Base-by-base conservation (phyloP, 2,329 filamentous ascomycete genomes). In the Ceratocystis colombiana region DNA sequence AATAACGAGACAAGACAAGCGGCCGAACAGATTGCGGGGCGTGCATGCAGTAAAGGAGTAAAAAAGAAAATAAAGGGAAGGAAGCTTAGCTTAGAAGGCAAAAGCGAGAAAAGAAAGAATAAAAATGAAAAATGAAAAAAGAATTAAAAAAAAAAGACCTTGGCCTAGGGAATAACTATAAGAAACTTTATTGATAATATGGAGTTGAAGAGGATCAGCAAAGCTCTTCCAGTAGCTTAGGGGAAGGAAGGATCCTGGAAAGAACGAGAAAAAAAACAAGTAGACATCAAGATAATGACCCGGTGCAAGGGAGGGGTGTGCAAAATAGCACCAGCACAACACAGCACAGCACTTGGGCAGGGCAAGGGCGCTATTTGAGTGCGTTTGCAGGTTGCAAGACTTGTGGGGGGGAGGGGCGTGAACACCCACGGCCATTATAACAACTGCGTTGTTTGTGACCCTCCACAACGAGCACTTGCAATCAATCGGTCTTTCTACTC, bases 201-300 rank as follows among this genome's bases (percentile, higher is more conserved):
- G 61, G 46, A 45, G 33, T 63, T 63, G 41, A 48, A 63, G 61
- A 63, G 61, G 61, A 63, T 63, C 61, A 63, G 61, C 61, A 63
- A 63, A 63, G 61, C 61, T 63, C 61, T 63, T 63, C 61, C 28
- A 63, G 61, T 45, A 30, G 61, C 44, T 20, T 63, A 45, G 41
- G 33, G 44, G 41, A 48, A 30, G 61, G 44, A 63, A 6, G 25
- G 17, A 33, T 25, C 7, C 22, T 15, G 33, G 53, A 5, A 7
- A 57, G 53, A n/a, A 53, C 8, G 25, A 25, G 25, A 53, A 28
- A 53, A 50, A 50, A 50, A 50, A 50, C 46, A 50, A 25, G 20
- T 53, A 53, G 20, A 25, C 48, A 25, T 53, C 48, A 25, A 25
- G 48, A 53, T 53, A 53, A 53, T 53, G 48, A 53, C 48, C 48